Evolutionary conservation across 176 grass and related monocot genomes (phyloP), one percentile per base, ranked within the genome.

Genomic region (Luzula sylvatica): DNA sequence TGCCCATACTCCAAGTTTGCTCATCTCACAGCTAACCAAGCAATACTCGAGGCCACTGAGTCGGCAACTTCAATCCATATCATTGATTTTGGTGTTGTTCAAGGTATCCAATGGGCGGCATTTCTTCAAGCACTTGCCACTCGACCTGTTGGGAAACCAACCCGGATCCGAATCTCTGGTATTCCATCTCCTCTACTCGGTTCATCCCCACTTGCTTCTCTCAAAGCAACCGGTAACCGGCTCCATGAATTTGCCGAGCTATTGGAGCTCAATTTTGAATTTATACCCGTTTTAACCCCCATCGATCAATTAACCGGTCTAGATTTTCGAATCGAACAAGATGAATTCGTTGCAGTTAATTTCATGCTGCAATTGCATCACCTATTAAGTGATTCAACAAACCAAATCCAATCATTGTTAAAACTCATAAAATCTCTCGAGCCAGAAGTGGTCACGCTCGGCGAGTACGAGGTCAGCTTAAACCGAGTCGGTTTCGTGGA

Each of bases 1-100:
- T 98, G 92, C 64, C 92, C 92, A 17, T 98, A 98, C 75, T 90
- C 72, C 68, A 98, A 98, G 65, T 98, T 98, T 41, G 78, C 92
- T 19, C 92, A 98, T 73, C 81, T 98, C 22, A 98, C 92, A 0
- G 92, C 92, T 19, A 98, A 98, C 77, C 92, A 98, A 66, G 92
- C 92, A 26, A 98, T 98, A 68, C 67, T 98, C 35, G 93, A 98
- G 70, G 86, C 93, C 8, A 92, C 75, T 7, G 78, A 71, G 65
- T 52, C 93, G 26, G 85, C 78, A 14, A 58, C 65, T 51, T 77
- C 59, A 64, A 98, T 98, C 65, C 93, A 98, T 64, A 83, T 98
- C 48, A 52, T 87, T 49, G 93, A 98, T 79, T 90, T 98, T 16
- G 93, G 93, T 32, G 72, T 98, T 68, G 71, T 87, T 15, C 93